Evolutionary conservation across 257 asterid species (phyloP).

Genomic region (Orobanche coerulescens): DNA sequence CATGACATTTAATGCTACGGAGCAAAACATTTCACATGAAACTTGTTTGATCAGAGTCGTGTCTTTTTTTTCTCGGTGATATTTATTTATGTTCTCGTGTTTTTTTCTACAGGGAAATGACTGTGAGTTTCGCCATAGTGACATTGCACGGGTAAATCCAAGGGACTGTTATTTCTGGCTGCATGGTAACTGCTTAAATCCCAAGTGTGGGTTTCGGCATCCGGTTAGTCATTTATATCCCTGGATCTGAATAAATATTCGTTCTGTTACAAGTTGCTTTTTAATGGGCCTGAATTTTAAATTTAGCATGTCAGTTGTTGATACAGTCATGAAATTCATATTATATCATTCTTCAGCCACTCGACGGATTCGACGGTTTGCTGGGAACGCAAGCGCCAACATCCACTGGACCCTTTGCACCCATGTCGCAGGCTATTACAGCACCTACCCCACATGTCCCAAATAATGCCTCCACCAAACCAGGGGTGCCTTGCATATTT

Average conservation of each 20-base stretch:
- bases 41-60: not conserved
- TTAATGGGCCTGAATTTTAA: not conserved
- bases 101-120: conserved; percentile 57
- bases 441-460: conserved; percentile 35
- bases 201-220: conserved; percentile 76
- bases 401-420: conserved; percentile 40
- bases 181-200: conserved; percentile 77
- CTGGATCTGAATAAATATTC: not conserved
- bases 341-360: conserved; percentile 46
- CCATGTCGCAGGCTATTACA: conserved; percentile 34
- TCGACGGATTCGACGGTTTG: conserved; percentile 74
- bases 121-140: conserved; percentile 92
- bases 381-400: conserved; percentile 51
- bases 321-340: not conserved
- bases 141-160: conserved; percentile 70
- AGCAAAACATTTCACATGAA: not conserved
- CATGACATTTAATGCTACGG: not conserved
- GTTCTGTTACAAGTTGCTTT: not conserved
- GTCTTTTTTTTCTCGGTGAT: not conserved
- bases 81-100: conserved; percentile 10
- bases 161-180: conserved; percentile 88
- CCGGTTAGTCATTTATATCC: conserved; percentile 50
- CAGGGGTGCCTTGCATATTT: conserved; percentile 60
- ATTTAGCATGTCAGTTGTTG: not conserved
- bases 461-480: conserved; percentile 44